Conservation (phyloP, 2,329 filamentous ascomycete species). For the Sporothrix euskadiensis region DNA sequence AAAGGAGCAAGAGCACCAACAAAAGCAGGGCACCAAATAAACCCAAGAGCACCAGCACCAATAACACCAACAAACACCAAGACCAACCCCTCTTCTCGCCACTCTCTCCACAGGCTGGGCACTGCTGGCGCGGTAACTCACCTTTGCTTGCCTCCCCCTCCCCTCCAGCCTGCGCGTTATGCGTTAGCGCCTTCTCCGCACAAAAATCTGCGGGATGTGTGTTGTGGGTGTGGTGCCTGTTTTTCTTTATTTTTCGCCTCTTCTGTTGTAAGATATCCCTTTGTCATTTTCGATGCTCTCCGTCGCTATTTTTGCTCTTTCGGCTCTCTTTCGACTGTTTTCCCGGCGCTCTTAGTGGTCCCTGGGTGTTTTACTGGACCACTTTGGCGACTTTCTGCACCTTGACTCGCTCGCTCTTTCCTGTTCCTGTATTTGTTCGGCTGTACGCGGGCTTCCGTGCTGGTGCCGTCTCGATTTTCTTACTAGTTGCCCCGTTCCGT, state of each 20-base stretch:
- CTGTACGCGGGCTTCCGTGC: background rate
- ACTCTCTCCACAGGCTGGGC: background rate
- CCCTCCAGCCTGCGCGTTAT: conserved; percentile 1
- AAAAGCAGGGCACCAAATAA: background rate
- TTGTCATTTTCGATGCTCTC: background rate
- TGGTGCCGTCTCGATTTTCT: background rate
- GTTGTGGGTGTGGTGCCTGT: conserved; percentile 21
- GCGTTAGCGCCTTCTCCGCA: conserved; percentile 31
- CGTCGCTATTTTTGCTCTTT: background rate
- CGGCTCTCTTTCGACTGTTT: background rate
- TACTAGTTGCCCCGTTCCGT: background rate
- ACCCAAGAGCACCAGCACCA: background rate
- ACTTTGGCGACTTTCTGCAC: background rate
- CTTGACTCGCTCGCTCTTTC: background rate
- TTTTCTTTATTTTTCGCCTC: background rate
- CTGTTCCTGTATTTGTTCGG: background rate
- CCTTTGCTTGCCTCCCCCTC: background rate
- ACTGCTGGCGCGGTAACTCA: background rate
- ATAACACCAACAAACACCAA: background rate
- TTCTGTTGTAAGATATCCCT: background rate
- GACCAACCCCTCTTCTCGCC: background rate
- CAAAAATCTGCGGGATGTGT: conserved; percentile 10
- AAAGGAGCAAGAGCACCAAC: too few species aligned
- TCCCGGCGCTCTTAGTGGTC: background rate
- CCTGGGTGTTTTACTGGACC: background rate